These are phyloP conservation scores for Candida coquimbonensis DNA, from an alignment of 805 yeast species.

Conservation along the genomic window DNA sequence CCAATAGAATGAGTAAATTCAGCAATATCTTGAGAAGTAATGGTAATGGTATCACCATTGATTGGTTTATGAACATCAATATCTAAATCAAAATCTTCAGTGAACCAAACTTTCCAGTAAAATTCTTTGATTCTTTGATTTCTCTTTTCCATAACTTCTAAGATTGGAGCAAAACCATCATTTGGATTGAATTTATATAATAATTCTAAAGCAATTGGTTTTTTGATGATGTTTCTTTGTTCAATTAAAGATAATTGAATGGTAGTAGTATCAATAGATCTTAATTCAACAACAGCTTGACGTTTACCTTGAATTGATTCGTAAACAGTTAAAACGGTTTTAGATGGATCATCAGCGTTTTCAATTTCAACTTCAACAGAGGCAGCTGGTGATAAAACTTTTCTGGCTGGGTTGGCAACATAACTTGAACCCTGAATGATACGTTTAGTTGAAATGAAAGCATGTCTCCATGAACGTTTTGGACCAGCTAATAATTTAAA, in stretches of 20 bases:
- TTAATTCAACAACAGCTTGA: slow-evolving; percentile 60
- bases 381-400: slow-evolving; percentile 70
- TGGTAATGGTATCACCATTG: slow-evolving; percentile 58
- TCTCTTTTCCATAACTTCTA: slow-evolving; percentile 85
- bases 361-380: slow-evolving; percentile 57
- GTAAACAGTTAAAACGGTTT: slow-evolving; percentile 54
- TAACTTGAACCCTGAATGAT: slow-evolving; percentile 82
- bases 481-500: slow-evolving; percentile 75
- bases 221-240: slow-evolving; percentile 74
- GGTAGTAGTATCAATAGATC: slow-evolving; percentile 38
- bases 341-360: slow-evolving; percentile 41
- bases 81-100: slow-evolving; percentile 53
- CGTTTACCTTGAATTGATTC: slow-evolving; percentile 70
- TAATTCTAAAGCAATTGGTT: slow-evolving; percentile 70
- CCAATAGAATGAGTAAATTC: slow-evolving; percentile 97
- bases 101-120: slow-evolving; percentile 97
- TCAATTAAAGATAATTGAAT: slow-evolving; percentile 77
- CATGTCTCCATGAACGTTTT: slow-evolving; percentile 81
- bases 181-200: slow-evolving; percentile 72
- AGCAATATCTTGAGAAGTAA: slow-evolving; percentile 71
- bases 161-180: slow-evolving; percentile 93
- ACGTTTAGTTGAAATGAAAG: slow-evolving; percentile 71
- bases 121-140: slow-evolving; percentile 89
- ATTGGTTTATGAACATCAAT: slow-evolving; percentile 68
- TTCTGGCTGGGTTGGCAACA: slow-evolving; percentile 70